Evolutionary conservation across 2,329 filamentous ascomycete species (phyloP).

Genomic region (Paecilomyces dactylethromorphus): DNA sequence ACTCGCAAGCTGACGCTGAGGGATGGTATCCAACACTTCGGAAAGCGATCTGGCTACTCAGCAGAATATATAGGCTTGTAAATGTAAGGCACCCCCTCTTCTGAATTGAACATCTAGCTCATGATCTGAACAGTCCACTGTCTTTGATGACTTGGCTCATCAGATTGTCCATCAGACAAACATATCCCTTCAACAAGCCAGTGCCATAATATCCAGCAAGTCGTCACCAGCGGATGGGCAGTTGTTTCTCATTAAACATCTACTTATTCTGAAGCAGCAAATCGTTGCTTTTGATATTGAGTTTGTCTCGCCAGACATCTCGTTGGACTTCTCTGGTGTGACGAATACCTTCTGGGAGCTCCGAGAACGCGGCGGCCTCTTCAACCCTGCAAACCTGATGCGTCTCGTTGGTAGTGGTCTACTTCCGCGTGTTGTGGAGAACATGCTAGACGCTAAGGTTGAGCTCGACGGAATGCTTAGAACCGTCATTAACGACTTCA

Average conservation of each 20-base stretch:
- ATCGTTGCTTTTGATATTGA: constrained; percentile 94
- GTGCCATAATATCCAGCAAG: constrained; percentile 60
- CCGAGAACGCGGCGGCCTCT: constrained; percentile 57
- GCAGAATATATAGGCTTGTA: constrained; percentile 62
- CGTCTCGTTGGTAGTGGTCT: constrained; percentile 52
- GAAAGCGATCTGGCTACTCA: constrained; percentile 63
- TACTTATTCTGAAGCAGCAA: constrained; percentile 91
- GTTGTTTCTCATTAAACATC: constrained; percentile 89
- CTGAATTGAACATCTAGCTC: constrained; percentile 4
- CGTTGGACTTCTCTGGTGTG: constrained; percentile 60
- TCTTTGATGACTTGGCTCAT: constrained; percentile 67
- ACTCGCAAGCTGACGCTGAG: constrained; percentile 50
- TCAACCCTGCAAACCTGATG: constrained; percentile 58
- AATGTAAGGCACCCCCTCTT: constrained; percentile 41
- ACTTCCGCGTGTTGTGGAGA: constrained; percentile 60
- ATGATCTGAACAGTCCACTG: constrained; percentile 46
- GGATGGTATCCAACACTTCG: constrained; percentile 62
- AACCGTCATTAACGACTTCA: constrained; percentile 61
- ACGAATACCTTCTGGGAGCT: constrained; percentile 63
- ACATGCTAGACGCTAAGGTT: constrained; percentile 65
- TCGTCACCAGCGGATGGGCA: constrained; percentile 64
- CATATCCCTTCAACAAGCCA: constrained; percentile 70
- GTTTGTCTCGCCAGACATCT: constrained; percentile 59
- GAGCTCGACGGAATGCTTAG: constrained; percentile 59
- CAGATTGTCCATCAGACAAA: constrained; percentile 89